These are phyloP conservation scores for Omphalotus guepiniiformis DNA, from an alignment of 768 basidiomycete genomes.

Conservation along the genomic window DNA sequence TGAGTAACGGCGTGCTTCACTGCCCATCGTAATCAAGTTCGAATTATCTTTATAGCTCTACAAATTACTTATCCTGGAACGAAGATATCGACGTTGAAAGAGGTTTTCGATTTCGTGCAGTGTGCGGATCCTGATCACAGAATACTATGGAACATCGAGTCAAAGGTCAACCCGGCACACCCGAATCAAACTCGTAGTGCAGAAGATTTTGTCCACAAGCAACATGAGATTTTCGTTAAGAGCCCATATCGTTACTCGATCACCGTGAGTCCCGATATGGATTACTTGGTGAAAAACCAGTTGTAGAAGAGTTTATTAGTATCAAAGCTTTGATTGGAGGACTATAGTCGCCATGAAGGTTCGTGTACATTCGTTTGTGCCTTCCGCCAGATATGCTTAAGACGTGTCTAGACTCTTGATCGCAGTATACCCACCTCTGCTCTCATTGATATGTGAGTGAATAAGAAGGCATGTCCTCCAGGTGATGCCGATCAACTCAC, in stretches of 20 bases:
- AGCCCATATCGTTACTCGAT: constrained; percentile 63
- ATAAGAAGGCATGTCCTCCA: too few relatives aligned
- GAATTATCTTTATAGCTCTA: constrained; percentile 36
- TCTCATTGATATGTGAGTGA: constrained; percentile 60
- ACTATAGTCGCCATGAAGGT: constrained; percentile 72
- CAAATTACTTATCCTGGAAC: constrained; percentile 65
- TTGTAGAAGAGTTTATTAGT: constrained; percentile 43
- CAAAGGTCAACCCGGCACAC: constrained; percentile 59
- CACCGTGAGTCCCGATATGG: too few relatives aligned
- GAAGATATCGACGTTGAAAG: constrained; percentile 67
- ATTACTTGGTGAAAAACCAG: too few relatives aligned
- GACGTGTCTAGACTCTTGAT: constrained; percentile 43
- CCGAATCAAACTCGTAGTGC: constrained; percentile 50
- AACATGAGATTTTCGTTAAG: constrained; percentile 51
- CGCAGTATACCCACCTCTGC: constrained; percentile 56
- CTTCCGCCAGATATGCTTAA: constrained; percentile 1
- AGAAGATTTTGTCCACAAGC: constrained; percentile 57
- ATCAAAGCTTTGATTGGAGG: constrained; percentile 83
- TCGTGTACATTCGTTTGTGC: constrained; percentile 8
- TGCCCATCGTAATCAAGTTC: background rate
- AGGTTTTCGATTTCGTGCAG: constrained; percentile 71
- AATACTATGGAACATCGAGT: constrained; percentile 76
- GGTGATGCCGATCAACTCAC: background rate
- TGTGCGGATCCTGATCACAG: constrained; percentile 65
- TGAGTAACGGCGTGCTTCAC: constrained; percentile 29